Evolutionary conservation across 768 basidiomycete genomes (phyloP), one percentile per base, ranked within the genome.

Genomic region (Lepiota brunneoincarnata): DNA sequence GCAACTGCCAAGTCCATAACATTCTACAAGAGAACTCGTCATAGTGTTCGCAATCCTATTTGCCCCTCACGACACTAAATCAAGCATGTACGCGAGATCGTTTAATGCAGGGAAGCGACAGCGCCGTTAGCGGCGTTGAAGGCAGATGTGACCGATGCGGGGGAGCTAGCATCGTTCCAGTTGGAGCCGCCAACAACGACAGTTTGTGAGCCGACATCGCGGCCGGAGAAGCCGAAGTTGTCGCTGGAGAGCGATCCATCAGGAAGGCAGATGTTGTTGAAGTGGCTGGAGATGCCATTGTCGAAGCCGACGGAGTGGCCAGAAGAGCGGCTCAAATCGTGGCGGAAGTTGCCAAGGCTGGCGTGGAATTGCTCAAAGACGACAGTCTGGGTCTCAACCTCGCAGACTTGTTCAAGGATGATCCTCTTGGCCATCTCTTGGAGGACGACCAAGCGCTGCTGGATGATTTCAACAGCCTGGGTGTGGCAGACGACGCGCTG

Each of bases 391-490:
- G 68, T 67, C 54, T 72, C 70, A 21, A 72, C 70, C 21, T 71
- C 69, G 62, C 71, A 72, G 53, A 69, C 58, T 51, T 64, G 65
- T 51, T 69, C 61, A 6, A 63, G 59, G 57, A 71, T 67, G 39
- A 70, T 61, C 75, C 68, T 62, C 61, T 72, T 73, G 14, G 70
- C 65, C 55, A 69, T 63, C 61, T 73, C 72, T 49, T 72, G 71
- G 40, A 78, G 67, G 49, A 79, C 68, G 37, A 72, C 64, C 24
- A 78, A 69, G 5, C 71, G 68, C 53, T 79, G 76, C 56, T 69
- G 66, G 51, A 73, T 39, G 44, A 73, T 65, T 40, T 63, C 61
- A 37, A 73, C 62, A 31, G 66, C 64, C 49, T 73, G 71, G 51
- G 72, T 70, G 52, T 71, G 63, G 42, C 69, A 62, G 47, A 62